Evolutionary conservation across 352 stramenopile genomes (phyloP).

Genomic region (Globisporangium spiculum): DNA sequence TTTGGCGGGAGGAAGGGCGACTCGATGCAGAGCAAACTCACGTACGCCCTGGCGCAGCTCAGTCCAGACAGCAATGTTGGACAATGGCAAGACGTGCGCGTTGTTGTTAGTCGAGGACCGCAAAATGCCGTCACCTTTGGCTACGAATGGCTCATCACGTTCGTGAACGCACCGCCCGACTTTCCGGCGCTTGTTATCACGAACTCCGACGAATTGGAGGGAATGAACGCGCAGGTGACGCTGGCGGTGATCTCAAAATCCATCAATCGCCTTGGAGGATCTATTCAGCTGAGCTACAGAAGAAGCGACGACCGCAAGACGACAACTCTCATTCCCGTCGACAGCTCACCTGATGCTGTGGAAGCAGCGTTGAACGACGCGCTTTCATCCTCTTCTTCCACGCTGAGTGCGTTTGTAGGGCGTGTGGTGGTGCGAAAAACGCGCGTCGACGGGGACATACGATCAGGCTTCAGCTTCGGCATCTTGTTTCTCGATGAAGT

Average conservation of each 20-base stretch:
- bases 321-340: constrained; percentile 7
- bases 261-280: constrained; percentile 21
- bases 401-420: background rate
- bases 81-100: constrained; percentile 7
- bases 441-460: constrained; percentile 1
- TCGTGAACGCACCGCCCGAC: constrained; percentile 22
- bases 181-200: constrained; percentile 25
- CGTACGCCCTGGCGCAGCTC: constrained; percentile 11
- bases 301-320: background rate
- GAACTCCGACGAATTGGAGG: constrained; percentile 5
- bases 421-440: constrained; percentile 17
- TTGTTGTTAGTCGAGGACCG: constrained; percentile 12
- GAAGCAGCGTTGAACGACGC: constrained; percentile 16
- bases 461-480: constrained; percentile 13
- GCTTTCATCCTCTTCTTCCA: background rate
- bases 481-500: constrained; percentile 18
- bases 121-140: constrained; percentile 5
- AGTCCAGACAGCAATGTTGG: background rate
- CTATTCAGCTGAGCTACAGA: constrained; percentile 21
- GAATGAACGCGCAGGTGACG: constrained; percentile 8
- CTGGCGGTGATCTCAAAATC: constrained; percentile 7
- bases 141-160: constrained; percentile 29
- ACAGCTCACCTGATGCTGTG: constrained; percentile 6
- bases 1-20: constrained; percentile 25
- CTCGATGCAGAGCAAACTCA: constrained; percentile 31